Conservation (phyloP, 2,329 filamentous ascomycete genomes). For the Colletotrichum lupini region DNA sequence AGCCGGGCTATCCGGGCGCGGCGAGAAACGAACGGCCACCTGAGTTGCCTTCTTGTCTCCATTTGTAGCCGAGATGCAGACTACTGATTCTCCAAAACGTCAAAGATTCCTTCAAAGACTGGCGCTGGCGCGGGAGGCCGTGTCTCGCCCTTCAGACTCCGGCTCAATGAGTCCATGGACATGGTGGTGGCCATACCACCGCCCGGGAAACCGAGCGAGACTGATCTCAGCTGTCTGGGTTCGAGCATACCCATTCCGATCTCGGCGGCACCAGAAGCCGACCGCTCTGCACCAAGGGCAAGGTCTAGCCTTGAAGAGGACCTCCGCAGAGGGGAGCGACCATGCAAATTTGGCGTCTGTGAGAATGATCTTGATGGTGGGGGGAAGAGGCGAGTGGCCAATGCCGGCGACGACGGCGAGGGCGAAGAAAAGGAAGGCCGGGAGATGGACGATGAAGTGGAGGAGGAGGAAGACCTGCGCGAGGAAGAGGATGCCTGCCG, state of each 20-base stretch:
- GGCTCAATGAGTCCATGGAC: slow-evolving; percentile 7
- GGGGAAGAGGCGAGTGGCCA: background rate
- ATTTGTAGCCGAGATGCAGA: background rate
- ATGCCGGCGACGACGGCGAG: background rate
- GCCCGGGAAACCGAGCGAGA: background rate
- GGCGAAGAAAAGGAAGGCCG: background rate
- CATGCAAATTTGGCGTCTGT: slow-evolving; percentile 8
- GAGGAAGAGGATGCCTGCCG: background rate
- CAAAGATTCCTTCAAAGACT: slow-evolving; percentile 31
- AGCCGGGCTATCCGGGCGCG: background rate
- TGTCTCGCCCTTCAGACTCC: slow-evolving; percentile 4
- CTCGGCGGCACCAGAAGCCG: slow-evolving; percentile 19
- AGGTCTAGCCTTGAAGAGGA: slow-evolving; percentile 24
- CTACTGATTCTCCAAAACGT: slow-evolving; percentile 29
- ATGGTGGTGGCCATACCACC: background rate
- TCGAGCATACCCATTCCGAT: slow-evolving; percentile 30
- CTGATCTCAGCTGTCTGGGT: slow-evolving; percentile 14
- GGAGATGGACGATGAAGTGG: background rate
- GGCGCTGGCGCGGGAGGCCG: background rate
- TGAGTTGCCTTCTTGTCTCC: background rate
- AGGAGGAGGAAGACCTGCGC: slow-evolving; percentile 1
- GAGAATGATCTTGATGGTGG: background rate
- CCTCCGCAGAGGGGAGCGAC: slow-evolving; percentile 8
- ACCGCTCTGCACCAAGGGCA: slow-evolving; percentile 26
- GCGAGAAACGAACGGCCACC: background rate